Base-by-base conservation (phyloP, 495 filamentous ascomycete species). In the Neurospora sp. region DNA sequence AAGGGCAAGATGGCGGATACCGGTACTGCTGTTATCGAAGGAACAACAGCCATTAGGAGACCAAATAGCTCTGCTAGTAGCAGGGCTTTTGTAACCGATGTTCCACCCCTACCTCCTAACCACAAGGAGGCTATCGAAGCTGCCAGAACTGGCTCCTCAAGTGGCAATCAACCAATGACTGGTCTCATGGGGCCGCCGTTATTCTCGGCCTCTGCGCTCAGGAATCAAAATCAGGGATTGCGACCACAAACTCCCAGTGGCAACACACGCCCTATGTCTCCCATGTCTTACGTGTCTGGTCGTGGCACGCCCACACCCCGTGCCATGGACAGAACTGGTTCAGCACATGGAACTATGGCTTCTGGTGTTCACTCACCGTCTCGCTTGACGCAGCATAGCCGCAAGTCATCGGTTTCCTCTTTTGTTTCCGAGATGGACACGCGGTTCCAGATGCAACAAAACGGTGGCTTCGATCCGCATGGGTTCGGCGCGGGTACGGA, bases 371-470 rank as follows among this genome's bases (percentile, higher is more conserved):
- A 84, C 14, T 84, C 85, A 9, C 80, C 84, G 0, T 79, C 79
- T 2, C 76, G 76, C 68, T 61, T 83, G 73, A 79, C 80, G 38
- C 72, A 77, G 37, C 82, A 70, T 69, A 86, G 84, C 76, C 87
- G 93, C 18, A 87, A 93, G 72, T 96, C 94, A 6, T 99, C 96
- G 0, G 87, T 98, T 12, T 97, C 96, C 3, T 99, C 96, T 0
- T 99, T 98, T 76, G 93, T 89, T 4, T 98, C 96, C 5, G 96
- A 99, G 82, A 79, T 99, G 12, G 96, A 99, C 75, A 90, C 90
- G 74, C 87, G 94, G 14, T 98, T 98, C 85, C 93, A 94, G 76
- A 91, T 92, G 71, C 85, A 88, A 20, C 78, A 84, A 27, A 88
- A 87, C 59, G 85, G 84, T 76, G 83, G 87, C 61, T 83, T 87